Evolutionary conservation across 768 basidiomycete genomes (phyloP).

Genomic region (Agaricus subrufescens): DNA sequence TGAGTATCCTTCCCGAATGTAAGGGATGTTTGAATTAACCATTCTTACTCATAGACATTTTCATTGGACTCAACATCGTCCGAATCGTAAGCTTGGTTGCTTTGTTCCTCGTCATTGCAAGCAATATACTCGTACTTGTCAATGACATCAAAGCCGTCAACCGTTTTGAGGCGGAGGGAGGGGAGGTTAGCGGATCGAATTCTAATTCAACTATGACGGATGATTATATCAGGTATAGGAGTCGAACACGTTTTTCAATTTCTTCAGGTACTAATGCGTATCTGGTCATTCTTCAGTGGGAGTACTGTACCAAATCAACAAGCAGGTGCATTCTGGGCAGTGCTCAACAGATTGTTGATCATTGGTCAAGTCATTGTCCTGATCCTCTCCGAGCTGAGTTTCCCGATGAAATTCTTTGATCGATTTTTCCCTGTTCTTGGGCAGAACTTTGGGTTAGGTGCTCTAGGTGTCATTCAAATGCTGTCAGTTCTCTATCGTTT

Average conservation of each 20-base stretch:
- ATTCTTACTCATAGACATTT: conserved; percentile 38
- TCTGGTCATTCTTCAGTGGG: conserved; percentile 30
- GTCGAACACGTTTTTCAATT: neutral
- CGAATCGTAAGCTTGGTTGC: conserved; percentile 77
- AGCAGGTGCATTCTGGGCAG: conserved; percentile 89
- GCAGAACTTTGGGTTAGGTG: conserved; percentile 76
- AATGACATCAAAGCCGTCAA: conserved; percentile 76
- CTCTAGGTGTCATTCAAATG: conserved; percentile 84
- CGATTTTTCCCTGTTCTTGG: conserved; percentile 87
- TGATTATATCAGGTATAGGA: neutral
- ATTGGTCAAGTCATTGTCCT: conserved; percentile 80
- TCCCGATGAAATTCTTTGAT: conserved; percentile 76
- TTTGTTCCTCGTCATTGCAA: conserved; percentile 75
- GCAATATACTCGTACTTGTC: conserved; percentile 70
- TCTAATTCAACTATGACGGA: neutral
- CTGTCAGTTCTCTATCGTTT: conserved; percentile 42
- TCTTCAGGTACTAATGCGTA: neutral
- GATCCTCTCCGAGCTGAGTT: conserved; percentile 77
- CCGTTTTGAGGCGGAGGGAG: conserved; percentile 41
- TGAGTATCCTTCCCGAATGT: conserved; percentile 15
- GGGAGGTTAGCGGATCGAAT: conserved; percentile 20
- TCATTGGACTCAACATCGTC: conserved; percentile 75
- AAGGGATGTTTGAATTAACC: neutral
- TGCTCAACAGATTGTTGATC: conserved; percentile 83
- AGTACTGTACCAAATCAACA: conserved; percentile 90